phyloP scores from a whole-genome alignment of 805 yeast species.

The Pichia nakasei region DNA sequence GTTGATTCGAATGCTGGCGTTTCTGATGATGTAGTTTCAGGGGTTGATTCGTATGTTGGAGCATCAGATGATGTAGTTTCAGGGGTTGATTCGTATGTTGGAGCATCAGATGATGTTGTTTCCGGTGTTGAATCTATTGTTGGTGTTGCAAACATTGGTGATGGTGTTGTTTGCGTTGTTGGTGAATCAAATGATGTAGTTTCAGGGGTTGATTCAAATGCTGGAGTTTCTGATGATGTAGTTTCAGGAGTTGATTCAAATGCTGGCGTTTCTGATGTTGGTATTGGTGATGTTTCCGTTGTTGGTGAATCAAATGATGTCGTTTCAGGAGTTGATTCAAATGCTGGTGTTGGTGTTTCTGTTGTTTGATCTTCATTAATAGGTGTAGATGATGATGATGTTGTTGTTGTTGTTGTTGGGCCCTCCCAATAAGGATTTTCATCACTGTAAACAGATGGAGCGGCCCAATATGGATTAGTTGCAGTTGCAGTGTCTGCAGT shows the following conservation, averaged over 20 bases:
- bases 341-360: not conserved
- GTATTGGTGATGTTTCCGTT: not conserved
- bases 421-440: too few relatives aligned
- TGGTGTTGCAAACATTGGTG: not conserved
- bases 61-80: conserved; percentile 1
- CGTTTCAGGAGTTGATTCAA: not conserved
- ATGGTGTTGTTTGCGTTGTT: not conserved
- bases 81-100: too few relatives aligned
- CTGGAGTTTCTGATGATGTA: not conserved
- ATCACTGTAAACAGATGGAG: too few relatives aligned
- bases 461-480: not conserved
- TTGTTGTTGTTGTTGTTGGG: not conserved
- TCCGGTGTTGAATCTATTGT: not conserved
- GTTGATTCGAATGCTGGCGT: not conserved
- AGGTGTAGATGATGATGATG: not conserved
- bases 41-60: too few relatives aligned
- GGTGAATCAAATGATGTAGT: not conserved
- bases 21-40: not conserved
- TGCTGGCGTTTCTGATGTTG: not conserved
- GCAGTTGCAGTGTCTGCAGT: not conserved
- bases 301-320: not conserved
- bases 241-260: too few relatives aligned
- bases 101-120: not conserved
- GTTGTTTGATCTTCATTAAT: not conserved
- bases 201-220: not conserved